Evolutionary conservation across 1,139 yeast species (phyloP).

Genomic region (Geotrichum phurueaensis): DNA sequence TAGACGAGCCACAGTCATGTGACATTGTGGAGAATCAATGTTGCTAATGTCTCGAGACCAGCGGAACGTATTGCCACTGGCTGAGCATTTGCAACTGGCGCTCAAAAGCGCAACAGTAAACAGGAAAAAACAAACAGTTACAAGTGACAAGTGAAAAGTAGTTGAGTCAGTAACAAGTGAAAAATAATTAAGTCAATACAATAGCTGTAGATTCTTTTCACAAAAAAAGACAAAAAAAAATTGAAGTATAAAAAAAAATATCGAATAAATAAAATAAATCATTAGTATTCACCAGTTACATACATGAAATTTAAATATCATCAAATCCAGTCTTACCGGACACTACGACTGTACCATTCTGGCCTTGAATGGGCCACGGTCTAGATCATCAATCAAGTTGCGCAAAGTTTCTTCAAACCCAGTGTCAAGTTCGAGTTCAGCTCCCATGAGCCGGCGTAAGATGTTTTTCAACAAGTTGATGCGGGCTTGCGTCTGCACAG

Average conservation of each 20-base stretch:
- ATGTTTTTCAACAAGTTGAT: background rate
- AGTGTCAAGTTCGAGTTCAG: background rate
- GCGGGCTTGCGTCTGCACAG: background rate
- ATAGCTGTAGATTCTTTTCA: background rate
- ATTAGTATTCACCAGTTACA: background rate
- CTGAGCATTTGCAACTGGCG: background rate
- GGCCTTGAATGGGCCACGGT: background rate
- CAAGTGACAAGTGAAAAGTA: background rate
- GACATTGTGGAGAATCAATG: no score
- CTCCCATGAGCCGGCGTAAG: background rate
- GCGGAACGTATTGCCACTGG: background rate
- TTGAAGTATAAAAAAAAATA: background rate
- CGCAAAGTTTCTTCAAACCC: background rate
- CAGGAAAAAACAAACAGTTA: background rate
- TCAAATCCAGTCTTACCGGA: background rate
- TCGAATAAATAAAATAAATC: background rate
- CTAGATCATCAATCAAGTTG: background rate
- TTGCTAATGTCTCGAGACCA: background rate
- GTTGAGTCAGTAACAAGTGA: background rate
- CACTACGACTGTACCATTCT: background rate
- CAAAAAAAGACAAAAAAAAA: background rate
- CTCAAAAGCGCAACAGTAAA: background rate
- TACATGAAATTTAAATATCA: background rate
- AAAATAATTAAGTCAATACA: background rate
- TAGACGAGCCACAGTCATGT: background rate